A percentile compares a stretch with the other conserved stretches of the same genome.
Evolutionary conservation across 192 early-diverging fungal species (phyloP).

Genomic region (Phlyctochytrium arcticum): DNA sequence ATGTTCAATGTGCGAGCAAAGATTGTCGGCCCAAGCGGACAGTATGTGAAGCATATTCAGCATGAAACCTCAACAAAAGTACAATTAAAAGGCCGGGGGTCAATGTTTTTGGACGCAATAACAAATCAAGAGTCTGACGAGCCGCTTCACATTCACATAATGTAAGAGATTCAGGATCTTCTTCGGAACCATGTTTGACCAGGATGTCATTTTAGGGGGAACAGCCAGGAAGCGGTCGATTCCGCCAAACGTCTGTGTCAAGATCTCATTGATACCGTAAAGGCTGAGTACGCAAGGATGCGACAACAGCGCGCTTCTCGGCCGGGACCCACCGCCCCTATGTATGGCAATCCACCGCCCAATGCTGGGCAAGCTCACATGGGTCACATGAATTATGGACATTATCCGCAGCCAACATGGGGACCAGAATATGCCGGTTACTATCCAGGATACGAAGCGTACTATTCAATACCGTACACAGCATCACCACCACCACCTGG

Average conservation of each 20-base stretch:
- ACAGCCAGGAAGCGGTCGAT: conserved; percentile 61
- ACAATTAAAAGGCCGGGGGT: conserved; percentile 79
- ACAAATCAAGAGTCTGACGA: conserved; percentile 67
- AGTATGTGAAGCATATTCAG: conserved; percentile 86
- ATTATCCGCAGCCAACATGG: background rate
- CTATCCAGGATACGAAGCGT: background rate
- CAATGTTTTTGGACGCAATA: conserved; percentile 67
- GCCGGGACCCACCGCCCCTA: no score
- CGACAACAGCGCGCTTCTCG: conserved; percentile 11
- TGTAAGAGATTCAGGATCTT: conserved; percentile 46
- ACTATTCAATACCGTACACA: no score
- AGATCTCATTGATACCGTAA: conserved; percentile 77
- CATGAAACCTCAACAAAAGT: conserved; percentile 71
- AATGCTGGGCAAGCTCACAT: background rate
- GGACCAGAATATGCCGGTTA: background rate
- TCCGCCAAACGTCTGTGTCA: conserved; percentile 65
- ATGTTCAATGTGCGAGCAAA: conserved; percentile 81
- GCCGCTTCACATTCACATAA: conserved; percentile 76
- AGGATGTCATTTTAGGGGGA: conserved; percentile 37
- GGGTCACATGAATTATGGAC: background rate
- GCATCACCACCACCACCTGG: conserved; percentile 6
- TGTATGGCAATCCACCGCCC: background rate
- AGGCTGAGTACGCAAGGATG: conserved; percentile 57
- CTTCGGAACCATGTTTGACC: background rate
- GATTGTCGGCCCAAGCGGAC: conserved; percentile 76